phyloP scores from a whole-genome alignment of 179 eudicot species.

The Sideroxylon spinosum region DNA sequence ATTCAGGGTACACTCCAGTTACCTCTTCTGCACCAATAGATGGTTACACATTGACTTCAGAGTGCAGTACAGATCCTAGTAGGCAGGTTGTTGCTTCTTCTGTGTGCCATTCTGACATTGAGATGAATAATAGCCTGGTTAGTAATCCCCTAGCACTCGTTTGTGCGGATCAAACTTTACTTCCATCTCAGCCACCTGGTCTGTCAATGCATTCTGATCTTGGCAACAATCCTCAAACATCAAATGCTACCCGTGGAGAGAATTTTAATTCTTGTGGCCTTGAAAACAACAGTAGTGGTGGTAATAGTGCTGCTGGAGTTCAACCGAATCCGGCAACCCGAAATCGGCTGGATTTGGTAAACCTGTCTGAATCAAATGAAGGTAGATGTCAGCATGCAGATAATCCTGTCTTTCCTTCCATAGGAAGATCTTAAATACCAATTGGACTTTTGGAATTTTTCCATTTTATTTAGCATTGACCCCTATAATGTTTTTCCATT shows the following conservation, averaged over 20 bases:
- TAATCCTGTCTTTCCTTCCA: not conserved
- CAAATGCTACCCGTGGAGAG: conserved; percentile 45
- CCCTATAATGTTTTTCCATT: not conserved
- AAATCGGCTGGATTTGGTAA: conserved; percentile 32
- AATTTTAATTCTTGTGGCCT: conserved; percentile 80
- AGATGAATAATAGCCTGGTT: conserved; percentile 51
- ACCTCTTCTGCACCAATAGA: conserved; percentile 41
- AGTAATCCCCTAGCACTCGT: conserved; percentile 63
- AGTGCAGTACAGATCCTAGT: conserved; percentile 40
- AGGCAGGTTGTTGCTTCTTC: conserved; percentile 37
- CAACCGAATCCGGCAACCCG: conserved; percentile 26
- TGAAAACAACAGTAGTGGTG: conserved; percentile 44
- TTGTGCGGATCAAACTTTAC: conserved; percentile 60
- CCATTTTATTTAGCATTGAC: conserved; percentile 1
- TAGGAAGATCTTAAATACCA: not conserved
- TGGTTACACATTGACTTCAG: conserved; percentile 41
- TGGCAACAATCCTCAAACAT: conserved; percentile 39
- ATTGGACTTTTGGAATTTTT: not conserved
- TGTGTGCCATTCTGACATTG: conserved; percentile 30
- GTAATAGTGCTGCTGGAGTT: conserved; percentile 18
- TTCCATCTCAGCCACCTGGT: conserved; percentile 57
- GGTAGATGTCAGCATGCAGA: conserved; percentile 16
- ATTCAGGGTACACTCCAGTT: conserved; percentile 35
- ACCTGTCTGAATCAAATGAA: conserved; percentile 24
- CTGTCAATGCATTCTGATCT: conserved; percentile 35